Evolutionary conservation across 75 land plant genomes (phyloP).

Genomic region (Cunninghamia lanceolata): DNA sequence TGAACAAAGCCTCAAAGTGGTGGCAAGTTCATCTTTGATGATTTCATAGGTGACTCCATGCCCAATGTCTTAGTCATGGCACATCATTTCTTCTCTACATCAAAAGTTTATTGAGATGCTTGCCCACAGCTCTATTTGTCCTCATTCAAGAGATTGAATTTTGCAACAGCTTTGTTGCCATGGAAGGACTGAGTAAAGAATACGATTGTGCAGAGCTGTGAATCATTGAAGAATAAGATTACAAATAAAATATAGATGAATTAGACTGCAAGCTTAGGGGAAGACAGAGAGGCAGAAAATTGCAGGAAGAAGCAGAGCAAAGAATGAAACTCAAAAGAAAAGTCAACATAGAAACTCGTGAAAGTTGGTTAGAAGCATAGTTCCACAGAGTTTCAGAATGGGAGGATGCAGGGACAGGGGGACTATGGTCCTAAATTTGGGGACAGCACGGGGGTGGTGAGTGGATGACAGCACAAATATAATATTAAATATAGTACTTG

Average conservation of each 20-base stretch:
- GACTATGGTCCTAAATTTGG: no score
- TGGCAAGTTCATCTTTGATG: neutral
- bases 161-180: neutral
- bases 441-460: no score
- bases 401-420: no score
- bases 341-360: neutral
- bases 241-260: neutral
- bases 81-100: neutral
- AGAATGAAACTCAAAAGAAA: neutral
- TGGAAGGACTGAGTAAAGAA: neutral
- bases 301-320: neutral
- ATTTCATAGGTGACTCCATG: neutral
- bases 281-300: neutral
- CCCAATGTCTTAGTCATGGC: neutral
- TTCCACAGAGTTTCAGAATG: no score
- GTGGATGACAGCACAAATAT: no score
- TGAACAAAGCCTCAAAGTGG: neutral
- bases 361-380: no score
- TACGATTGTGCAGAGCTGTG: neutral
- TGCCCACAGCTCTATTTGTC: neutral
- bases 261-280: neutral
- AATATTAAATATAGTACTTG: no score
- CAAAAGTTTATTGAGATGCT: neutral
- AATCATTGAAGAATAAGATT: neutral
- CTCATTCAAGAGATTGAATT: neutral